Evolutionary conservation across 2,329 filamentous ascomycete species (phyloP).

Genomic region (Elsinoe ampelina): DNA sequence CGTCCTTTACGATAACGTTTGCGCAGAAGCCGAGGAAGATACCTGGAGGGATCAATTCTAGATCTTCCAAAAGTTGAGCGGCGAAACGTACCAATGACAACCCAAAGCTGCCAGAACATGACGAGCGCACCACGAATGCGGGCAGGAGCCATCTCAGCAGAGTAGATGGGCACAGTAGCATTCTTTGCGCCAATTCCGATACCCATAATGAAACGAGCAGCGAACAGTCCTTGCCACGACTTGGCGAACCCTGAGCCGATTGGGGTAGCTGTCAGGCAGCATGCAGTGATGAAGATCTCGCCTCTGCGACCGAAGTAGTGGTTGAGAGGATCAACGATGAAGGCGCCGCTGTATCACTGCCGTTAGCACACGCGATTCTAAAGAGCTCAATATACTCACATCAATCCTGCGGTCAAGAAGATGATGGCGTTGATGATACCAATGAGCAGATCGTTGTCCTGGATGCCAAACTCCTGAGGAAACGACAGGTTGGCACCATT

Average conservation of each 20-base stretch:
- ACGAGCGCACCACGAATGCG: conserved; percentile 56
- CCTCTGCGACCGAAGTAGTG: conserved; percentile 26
- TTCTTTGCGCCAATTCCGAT: conserved; percentile 40
- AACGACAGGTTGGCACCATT: conserved; percentile 26
- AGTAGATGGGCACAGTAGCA: conserved; percentile 41
- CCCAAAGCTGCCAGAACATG: conserved; percentile 73
- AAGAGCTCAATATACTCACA: conserved; percentile 18
- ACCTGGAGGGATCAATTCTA: conserved; percentile 13
- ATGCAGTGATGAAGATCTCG: conserved; percentile 36
- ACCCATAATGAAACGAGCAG: conserved; percentile 62
- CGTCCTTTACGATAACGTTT: conserved; percentile 54
- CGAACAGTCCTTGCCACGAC: conserved; percentile 51
- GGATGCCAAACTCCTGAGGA: conserved; percentile 21
- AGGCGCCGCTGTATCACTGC: conserved; percentile 19
- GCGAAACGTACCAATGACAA: conserved; percentile 20
- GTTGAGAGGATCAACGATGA: conserved; percentile 26
- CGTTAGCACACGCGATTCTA: background rate
- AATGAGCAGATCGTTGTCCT: conserved; percentile 37
- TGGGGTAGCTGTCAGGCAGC: conserved; percentile 53
- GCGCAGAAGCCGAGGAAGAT: conserved; percentile 59
- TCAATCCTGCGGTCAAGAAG: conserved; percentile 37
- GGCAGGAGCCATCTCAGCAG: conserved; percentile 37
- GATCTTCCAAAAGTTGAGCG: background rate
- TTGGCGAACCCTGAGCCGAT: conserved; percentile 55
- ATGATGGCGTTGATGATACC: conserved; percentile 45